Percentiles rank a stretch among this genome's conserved stretches.
phyloP scores from a whole-genome alignment of 495 filamentous ascomycete species.

The Penicillium turbatum region DNA sequence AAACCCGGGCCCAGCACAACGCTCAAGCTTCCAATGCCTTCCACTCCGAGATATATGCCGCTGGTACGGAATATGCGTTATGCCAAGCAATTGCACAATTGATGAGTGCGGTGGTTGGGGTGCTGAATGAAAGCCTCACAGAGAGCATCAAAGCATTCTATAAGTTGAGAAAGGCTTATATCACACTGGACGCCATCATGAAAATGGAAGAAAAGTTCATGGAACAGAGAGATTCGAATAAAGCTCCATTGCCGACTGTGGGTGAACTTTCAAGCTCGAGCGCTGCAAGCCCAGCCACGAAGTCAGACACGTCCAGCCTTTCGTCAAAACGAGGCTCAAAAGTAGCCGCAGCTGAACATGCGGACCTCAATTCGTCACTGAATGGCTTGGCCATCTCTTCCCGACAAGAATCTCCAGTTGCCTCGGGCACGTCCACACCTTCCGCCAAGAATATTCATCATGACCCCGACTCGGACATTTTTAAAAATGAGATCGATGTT shows the following conservation, averaged over 20 bases:
- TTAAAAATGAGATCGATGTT: slow-evolving; percentile 67
- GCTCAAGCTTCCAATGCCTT: slow-evolving; percentile 45
- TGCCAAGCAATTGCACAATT: slow-evolving; percentile 77
- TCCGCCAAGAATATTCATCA: slow-evolving; percentile 37
- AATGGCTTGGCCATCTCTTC: slow-evolving; percentile 29
- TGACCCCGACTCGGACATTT: slow-evolving; percentile 52
- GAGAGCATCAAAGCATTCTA: slow-evolving; percentile 91
- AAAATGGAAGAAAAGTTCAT: slow-evolving; percentile 59
- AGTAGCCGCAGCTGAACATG: slow-evolving; percentile 8
- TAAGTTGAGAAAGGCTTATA: slow-evolving; percentile 84
- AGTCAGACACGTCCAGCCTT: slow-evolving; percentile 18
- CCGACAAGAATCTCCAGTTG: slow-evolving; percentile 7
- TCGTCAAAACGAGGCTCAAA: slow-evolving; percentile 4
- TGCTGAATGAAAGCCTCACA: slow-evolving; percentile 88
- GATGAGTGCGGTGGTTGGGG: slow-evolving; percentile 82
- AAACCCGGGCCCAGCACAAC: slow-evolving; percentile 61
- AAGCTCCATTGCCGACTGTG: slow-evolving; percentile 8
- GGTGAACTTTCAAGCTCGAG: slow-evolving; percentile 17
- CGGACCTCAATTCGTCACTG: slow-evolving; percentile 29
- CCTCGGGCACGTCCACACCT: slow-evolving; percentile 20
- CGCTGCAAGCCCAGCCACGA: slow-evolving; percentile 6
- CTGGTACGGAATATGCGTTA: slow-evolving; percentile 81
- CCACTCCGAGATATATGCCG: slow-evolving; percentile 64
- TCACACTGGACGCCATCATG: slow-evolving; percentile 72
- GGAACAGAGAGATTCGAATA: slow-evolving; percentile 28